A percentile compares a stretch with the other conserved stretches of the same genome.
Conservation (phyloP, 164 flowering plant species). For the Houttuynia cordata region DNA sequence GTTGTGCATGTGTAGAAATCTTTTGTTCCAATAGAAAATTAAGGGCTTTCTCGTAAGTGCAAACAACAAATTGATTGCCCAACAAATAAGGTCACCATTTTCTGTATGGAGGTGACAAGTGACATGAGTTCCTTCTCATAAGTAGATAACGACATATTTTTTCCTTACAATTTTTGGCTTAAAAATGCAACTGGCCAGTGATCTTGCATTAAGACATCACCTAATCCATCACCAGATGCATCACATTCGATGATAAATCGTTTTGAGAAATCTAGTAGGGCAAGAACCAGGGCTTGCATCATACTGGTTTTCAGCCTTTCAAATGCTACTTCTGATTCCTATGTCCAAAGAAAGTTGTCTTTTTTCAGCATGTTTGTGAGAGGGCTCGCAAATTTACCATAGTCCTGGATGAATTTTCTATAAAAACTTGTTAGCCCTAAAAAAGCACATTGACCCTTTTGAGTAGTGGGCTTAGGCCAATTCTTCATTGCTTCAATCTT, state of each 20-base stretch:
- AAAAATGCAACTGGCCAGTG: too few species aligned
- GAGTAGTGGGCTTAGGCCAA: not conserved
- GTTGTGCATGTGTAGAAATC: not conserved
- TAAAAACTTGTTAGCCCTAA: not conserved
- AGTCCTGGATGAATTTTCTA: not conserved
- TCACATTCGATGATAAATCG: too few species aligned
- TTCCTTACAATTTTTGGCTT: too few species aligned
- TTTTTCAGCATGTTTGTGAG: not conserved
- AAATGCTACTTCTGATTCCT: not conserved
- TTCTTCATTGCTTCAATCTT: not conserved
- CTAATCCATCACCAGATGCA: too few species aligned
- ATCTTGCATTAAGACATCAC: too few species aligned
- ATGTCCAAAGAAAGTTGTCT: not conserved
- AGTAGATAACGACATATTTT: not conserved
- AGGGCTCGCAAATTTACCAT: not conserved
- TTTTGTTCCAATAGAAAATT: not conserved
- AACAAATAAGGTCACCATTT: not conserved
- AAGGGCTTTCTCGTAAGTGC: not conserved
- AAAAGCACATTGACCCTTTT: not conserved
- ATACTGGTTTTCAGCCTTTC: too few species aligned
- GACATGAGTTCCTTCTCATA: not conserved
- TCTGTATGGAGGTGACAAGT: not conserved
- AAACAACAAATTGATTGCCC: not conserved
- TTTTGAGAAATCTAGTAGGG: too few species aligned
- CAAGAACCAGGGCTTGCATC: too few species aligned